Evolutionary conservation across 225 moss, liverwort and hornwort genomes (phyloP), one percentile per base, ranked within the genome.

Genomic region (Thuidium tamariscinum): DNA sequence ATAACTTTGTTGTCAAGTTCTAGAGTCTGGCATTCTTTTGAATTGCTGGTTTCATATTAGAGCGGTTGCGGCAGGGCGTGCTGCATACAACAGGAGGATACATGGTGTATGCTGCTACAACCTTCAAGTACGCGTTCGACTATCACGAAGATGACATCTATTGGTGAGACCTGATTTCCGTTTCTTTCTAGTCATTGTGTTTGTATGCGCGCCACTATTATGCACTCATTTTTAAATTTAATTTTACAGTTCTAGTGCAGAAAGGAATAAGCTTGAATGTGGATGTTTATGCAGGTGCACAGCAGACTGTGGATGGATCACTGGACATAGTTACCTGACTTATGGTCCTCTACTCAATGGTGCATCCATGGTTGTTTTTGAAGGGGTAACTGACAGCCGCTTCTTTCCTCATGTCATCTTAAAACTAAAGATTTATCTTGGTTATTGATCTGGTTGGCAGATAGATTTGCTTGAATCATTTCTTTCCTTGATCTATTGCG

Each of bases 241-340:
- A 67, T 41, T 61, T 74, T 46, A 39, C 57, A 48, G 80, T 84
- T 69, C n/a, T 65, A 81, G 81, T n/a, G 44, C 68, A 84, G 49
- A 64, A 84, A 86, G 51, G 79, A 41, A 72, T 84, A 74, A 73
- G 77, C 55, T 34, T 83, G n/a, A n/a, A n/a, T n/a, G 60, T 77
- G 76, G 41, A 81, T 92, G 63, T 77, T 84, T 66, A 51, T 76
- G 88, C 84, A 97, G 97, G 97, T 98, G 98, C 76, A 97, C 98
- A 60, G 98, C 98, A 75, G 98, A 98, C 88, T 98, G 98, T 93
- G 98, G 98, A 55, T 98, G 98, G 98, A 95, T 98, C 83, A 97
- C 98, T 85, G 98, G 98, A 84, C 98, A 98, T 77, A 98, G 98
- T 93, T 98, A 98, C 89, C 61, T 98, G 69, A 96, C 97, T 46